These are phyloP conservation scores for Aspergillus fructus DNA, from an alignment of 2,329 filamentous ascomycete species.

Conservation along the genomic window DNA sequence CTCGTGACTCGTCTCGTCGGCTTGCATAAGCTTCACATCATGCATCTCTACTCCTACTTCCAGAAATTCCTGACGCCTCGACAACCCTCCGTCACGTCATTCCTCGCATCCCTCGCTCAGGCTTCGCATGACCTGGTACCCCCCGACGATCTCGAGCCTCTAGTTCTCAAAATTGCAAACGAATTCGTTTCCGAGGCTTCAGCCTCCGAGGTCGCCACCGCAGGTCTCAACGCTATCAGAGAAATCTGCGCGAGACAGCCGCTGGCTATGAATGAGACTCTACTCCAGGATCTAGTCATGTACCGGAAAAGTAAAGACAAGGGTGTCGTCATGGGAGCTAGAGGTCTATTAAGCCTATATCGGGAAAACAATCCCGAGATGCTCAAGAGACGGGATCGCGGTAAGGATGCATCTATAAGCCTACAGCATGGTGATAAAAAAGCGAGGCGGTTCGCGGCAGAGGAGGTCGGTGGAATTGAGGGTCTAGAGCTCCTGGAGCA, in stretches of 20 bases:
- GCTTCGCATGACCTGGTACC: slow-evolving; percentile 88
- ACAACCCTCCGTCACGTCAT: slow-evolving; percentile 87
- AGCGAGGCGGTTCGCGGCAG: slow-evolving; percentile 78
- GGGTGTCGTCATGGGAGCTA: slow-evolving; percentile 97
- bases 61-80: slow-evolving; percentile 86
- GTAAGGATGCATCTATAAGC: slow-evolving; percentile 84
- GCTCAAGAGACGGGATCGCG: slow-evolving; percentile 83
- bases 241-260: slow-evolving; percentile 93
- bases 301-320: slow-evolving; percentile 98
- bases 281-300: slow-evolving; percentile 93
- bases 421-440: slow-evolving; percentile 73
- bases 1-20: slow-evolving; percentile 88
- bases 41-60: slow-evolving; percentile 94
- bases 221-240: slow-evolving; percentile 89
- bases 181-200: slow-evolving; percentile 97
- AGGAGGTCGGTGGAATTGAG: slow-evolving; percentile 78
- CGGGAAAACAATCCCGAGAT: slow-evolving; percentile 87
- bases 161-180: slow-evolving; percentile 94
- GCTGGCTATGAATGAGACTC: slow-evolving; percentile 90
- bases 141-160: slow-evolving; percentile 84
- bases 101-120: slow-evolving; percentile 88
- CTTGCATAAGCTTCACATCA: slow-evolving; percentile 85
- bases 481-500: slow-evolving; percentile 86
- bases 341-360: slow-evolving; percentile 86
- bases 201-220: slow-evolving; percentile 84